Conservation (phyloP, 1,284 basidiomycete species). For the Pseudozyma flocculosa region DNA sequence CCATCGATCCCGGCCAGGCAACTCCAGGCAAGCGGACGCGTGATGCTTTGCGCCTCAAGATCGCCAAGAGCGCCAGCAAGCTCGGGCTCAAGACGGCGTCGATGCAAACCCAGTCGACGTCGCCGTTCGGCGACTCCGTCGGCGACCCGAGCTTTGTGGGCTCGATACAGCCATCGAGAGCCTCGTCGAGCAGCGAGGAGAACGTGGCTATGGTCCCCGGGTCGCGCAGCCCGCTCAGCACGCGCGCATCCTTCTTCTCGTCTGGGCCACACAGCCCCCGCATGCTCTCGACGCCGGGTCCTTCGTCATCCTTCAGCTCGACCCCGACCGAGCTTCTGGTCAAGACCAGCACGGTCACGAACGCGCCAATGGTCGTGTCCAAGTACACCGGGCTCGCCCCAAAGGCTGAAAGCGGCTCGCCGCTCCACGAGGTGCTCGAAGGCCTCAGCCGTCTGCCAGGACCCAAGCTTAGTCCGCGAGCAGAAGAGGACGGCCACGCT, state of each 20-base stretch:
- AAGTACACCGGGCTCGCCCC: conserved; percentile 5
- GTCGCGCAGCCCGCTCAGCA: neutral
- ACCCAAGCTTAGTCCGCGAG: neutral
- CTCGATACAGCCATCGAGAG: too few species aligned
- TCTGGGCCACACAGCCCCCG: neutral
- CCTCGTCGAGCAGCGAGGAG: neutral
- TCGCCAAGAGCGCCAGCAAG: conserved; percentile 40
- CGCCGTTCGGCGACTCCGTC: neutral
- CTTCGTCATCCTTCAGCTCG: neutral
- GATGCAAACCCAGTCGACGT: neutral
- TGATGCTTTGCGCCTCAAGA: conserved; percentile 38
- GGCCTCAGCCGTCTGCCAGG: neutral
- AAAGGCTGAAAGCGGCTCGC: neutral
- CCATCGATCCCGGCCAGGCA: neutral
- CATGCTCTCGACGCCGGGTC: neutral
- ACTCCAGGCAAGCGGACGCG: conserved; percentile 24
- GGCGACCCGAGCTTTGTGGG: neutral
- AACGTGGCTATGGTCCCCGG: neutral
- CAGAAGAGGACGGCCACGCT: neutral
- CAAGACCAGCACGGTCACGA: conserved; percentile 38
- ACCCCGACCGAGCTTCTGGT: neutral
- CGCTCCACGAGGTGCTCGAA: neutral
- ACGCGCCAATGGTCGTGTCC: conserved; percentile 43
- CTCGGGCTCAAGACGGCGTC: conserved; percentile 38
- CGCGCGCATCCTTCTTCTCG: neutral